phyloP scores from a whole-genome alignment of 495 filamentous ascomycete species.

The Wilcoxina mikolae region DNA sequence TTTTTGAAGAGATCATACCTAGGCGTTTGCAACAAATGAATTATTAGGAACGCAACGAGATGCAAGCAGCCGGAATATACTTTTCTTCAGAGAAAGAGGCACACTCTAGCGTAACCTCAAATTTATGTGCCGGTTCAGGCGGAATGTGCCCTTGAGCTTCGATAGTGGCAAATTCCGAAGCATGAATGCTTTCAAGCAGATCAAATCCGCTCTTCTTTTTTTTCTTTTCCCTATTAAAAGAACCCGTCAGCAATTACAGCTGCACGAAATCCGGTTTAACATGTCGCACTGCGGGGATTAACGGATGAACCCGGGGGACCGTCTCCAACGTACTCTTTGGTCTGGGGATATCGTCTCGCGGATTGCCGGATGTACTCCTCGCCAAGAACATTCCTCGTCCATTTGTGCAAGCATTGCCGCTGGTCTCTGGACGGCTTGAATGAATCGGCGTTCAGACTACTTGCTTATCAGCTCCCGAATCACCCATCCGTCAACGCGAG shows the following conservation, averaged over 20 bases:
- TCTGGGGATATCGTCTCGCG: constrained; percentile 56
- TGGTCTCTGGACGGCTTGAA: constrained; percentile 69
- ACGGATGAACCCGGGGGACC: too few relatives aligned
- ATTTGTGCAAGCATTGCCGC: constrained; percentile 72
- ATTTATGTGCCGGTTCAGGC: constrained; percentile 58
- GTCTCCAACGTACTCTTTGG: constrained; percentile 50
- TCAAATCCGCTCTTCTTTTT: constrained; percentile 61
- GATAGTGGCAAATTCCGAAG: constrained; percentile 44
- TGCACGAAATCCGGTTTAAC: too few relatives aligned
- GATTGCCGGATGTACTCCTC: constrained; percentile 59
- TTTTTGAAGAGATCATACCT: constrained; percentile 59
- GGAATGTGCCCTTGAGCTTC: constrained; percentile 31
- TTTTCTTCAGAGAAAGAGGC: constrained; percentile 79
- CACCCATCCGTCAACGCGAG: not conserved
- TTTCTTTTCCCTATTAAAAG: constrained; percentile 49
- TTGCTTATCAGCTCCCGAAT: not conserved
- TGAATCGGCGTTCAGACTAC: constrained; percentile 29
- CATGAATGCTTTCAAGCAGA: constrained; percentile 56
- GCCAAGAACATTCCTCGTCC: constrained; percentile 75
- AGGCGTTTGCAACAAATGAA: not conserved
- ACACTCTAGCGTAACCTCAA: constrained; percentile 64
- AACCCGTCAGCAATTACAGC: too few relatives aligned
- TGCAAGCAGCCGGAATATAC: constrained; percentile 33
- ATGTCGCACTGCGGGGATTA: too few relatives aligned
- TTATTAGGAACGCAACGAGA: not conserved